These are phyloP conservation scores for Blastobotrys apis DNA, from an alignment of 1,139 yeast genomes.

Conservation along the genomic window DNA sequence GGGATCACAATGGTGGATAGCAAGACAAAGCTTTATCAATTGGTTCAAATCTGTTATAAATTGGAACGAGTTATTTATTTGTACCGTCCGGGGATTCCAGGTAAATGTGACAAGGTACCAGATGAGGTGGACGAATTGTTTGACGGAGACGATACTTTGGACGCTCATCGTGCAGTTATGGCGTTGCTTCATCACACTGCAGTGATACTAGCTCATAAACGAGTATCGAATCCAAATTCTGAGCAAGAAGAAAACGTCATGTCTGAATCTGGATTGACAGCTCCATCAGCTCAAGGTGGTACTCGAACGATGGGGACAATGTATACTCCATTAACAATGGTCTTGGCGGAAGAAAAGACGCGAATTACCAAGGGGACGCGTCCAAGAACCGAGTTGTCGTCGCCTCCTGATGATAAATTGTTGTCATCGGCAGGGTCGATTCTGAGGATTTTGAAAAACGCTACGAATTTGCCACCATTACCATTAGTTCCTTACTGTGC, in stretches of 20 bases:
- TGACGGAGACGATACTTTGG: constrained; percentile 26
- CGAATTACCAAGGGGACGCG: constrained; percentile 1
- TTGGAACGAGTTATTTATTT: constrained; percentile 37
- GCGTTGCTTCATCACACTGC: constrained; percentile 33
- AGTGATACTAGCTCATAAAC: constrained; percentile 34
- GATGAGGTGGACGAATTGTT: constrained; percentile 24
- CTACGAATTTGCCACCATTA: constrained; percentile 29
- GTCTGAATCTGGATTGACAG: constrained; percentile 20
- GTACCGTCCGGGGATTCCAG: constrained; percentile 34
- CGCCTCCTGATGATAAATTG: constrained; percentile 19
- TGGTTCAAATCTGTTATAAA: constrained; percentile 34
- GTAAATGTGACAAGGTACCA: constrained; percentile 17
- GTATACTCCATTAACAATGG: constrained; percentile 27
- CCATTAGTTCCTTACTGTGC: constrained; percentile 36
- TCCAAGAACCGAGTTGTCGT: neutral
- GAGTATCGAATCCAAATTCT: constrained; percentile 18
- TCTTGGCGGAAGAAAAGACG: constrained; percentile 24
- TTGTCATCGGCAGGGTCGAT: constrained; percentile 33
- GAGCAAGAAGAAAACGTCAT: constrained; percentile 21
- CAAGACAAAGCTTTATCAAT: constrained; percentile 27
- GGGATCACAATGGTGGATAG: constrained; percentile 33
- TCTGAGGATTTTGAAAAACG: constrained; percentile 27
- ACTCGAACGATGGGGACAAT: constrained; percentile 18
- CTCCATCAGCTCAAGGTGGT: constrained; percentile 9
- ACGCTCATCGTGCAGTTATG: constrained; percentile 28